These are phyloP conservation scores for Saccharomycopsis sp. DNA, from an alignment of 805 yeast species.

Conservation along the genomic window DNA sequence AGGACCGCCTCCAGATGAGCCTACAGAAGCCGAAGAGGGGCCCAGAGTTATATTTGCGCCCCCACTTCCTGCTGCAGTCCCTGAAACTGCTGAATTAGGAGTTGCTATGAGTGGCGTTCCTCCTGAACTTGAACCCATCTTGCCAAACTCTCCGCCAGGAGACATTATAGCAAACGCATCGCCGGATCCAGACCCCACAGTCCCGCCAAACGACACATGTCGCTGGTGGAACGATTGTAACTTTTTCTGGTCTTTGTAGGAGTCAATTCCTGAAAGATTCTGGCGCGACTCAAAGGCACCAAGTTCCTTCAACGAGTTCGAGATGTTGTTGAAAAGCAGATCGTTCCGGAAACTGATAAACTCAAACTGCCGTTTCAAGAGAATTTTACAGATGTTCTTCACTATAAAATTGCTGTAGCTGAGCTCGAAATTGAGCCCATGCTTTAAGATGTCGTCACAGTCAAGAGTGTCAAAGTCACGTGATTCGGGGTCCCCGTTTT, in stretches of 20 bases:
- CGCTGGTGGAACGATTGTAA: not conserved
- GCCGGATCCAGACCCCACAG: not conserved
- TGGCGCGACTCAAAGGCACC: not conserved
- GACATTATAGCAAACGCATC: not conserved
- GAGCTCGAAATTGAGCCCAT: constrained; percentile 15
- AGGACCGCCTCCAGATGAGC: not conserved
- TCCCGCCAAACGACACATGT: not conserved
- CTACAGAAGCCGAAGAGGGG: not conserved
- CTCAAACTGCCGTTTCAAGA: constrained; percentile 16
- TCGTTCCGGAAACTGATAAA: constrained; percentile 14
- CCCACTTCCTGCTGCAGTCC: not conserved
- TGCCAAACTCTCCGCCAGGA: not conserved
- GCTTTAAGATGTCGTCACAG: constrained; percentile 14
- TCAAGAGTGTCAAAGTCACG: not conserved
- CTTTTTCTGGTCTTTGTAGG: not conserved
- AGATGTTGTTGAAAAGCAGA: constrained; percentile 13
- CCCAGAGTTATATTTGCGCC: not conserved
- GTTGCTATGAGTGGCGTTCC: not conserved
- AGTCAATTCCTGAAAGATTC: not conserved
- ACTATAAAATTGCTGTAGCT: constrained; percentile 14
- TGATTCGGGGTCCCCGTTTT: not conserved
- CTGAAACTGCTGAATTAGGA: too few relatives aligned
- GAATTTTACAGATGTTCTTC: constrained; percentile 7
- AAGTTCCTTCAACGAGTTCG: constrained; percentile 7
- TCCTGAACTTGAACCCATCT: not conserved